These are phyloP conservation scores for Rasamsonia emersonii DNA, from an alignment of 2,329 filamentous ascomycete genomes.

Conservation along the genomic window DNA sequence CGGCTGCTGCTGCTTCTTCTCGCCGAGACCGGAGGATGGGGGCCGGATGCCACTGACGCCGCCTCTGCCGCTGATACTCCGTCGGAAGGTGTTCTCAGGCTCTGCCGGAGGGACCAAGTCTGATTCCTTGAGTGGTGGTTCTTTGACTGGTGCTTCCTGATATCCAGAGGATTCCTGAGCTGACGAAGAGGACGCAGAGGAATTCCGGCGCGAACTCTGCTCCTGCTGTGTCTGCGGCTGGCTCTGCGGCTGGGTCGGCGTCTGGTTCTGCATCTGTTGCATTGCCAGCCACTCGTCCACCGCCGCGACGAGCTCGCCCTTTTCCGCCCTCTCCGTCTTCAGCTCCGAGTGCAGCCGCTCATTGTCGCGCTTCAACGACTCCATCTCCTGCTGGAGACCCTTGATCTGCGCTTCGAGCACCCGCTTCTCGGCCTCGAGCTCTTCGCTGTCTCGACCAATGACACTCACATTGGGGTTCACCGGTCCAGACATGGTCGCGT, in stretches of 20 bases:
- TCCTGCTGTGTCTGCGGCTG: slow-evolving; percentile 7
- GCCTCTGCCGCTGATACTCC: slow-evolving; percentile 16
- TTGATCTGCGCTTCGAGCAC: slow-evolving; percentile 66
- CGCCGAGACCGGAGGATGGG: slow-evolving; percentile 16
- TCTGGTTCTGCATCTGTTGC: slow-evolving; percentile 18
- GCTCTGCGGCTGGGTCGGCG: slow-evolving; percentile 1
- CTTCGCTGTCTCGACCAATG: slow-evolving; percentile 43
- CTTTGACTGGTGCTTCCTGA: too few relatives aligned
- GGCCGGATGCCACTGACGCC: slow-evolving; percentile 23
- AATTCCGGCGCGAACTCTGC: slow-evolving; percentile 3
- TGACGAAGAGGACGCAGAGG: slow-evolving; percentile 5
- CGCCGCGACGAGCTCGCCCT: slow-evolving; percentile 39
- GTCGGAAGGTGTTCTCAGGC: slow-evolving; percentile 11
- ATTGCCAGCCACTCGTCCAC: slow-evolving; percentile 40
- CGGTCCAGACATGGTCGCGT: slow-evolving; percentile 56
- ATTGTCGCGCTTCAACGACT: slow-evolving; percentile 62
- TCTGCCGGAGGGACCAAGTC: slow-evolving; percentile 3
- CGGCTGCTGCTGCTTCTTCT: slow-evolving; percentile 21
- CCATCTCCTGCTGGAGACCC: slow-evolving; percentile 64
- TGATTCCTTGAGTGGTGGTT: slow-evolving; percentile 1
- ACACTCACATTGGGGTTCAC: slow-evolving; percentile 39
- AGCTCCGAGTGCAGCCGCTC: slow-evolving; percentile 53
- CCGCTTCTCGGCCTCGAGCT: slow-evolving; percentile 57
- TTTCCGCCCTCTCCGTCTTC: slow-evolving; percentile 41
- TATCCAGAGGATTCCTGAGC: not conserved